Evolutionary conservation across 768 basidiomycete species (phyloP).

Genomic region (Auricularia sp.): DNA sequence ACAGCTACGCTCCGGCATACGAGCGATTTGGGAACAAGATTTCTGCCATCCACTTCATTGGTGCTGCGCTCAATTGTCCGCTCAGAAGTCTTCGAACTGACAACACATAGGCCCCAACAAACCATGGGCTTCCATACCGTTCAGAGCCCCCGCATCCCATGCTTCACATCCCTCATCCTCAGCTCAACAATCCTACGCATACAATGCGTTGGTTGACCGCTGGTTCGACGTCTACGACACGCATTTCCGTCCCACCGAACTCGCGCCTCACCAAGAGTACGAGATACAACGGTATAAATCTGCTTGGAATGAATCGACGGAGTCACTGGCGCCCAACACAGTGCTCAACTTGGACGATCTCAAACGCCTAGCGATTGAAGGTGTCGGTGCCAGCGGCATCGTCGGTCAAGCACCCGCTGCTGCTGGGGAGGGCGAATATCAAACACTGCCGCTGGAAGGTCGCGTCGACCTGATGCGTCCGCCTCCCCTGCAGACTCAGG

Average conservation of each 20-base stretch:
- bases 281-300: conserved; percentile 59
- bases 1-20: conserved; percentile 92
- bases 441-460: conserved; percentile 75
- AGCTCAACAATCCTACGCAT: conserved; percentile 53
- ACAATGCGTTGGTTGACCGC: conserved; percentile 70
- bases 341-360: conserved; percentile 48
- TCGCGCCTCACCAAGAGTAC: conserved; percentile 38
- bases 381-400: conserved; percentile 27
- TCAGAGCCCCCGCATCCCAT: conserved; percentile 49
- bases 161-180: conserved; percentile 21
- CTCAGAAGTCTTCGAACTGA: background rate
- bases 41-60: conserved; percentile 87
- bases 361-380: conserved; percentile 50
- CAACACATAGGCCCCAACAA: conserved; percentile 54
- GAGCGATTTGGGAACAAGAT: conserved; percentile 85
- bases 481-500: conserved; percentile 11
- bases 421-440: conserved; percentile 60
- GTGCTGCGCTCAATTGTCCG: background rate
- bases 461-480: conserved; percentile 81
- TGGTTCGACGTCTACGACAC: conserved; percentile 90
- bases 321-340: background rate
- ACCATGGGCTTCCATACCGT: conserved; percentile 76
- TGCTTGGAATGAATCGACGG: conserved; percentile 52
- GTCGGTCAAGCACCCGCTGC: conserved; percentile 5
- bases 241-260: conserved; percentile 57